These are phyloP conservation scores for Luzula sylvatica DNA, from an alignment of 176 grass and related monocot genomes.

Conservation along the genomic window DNA sequence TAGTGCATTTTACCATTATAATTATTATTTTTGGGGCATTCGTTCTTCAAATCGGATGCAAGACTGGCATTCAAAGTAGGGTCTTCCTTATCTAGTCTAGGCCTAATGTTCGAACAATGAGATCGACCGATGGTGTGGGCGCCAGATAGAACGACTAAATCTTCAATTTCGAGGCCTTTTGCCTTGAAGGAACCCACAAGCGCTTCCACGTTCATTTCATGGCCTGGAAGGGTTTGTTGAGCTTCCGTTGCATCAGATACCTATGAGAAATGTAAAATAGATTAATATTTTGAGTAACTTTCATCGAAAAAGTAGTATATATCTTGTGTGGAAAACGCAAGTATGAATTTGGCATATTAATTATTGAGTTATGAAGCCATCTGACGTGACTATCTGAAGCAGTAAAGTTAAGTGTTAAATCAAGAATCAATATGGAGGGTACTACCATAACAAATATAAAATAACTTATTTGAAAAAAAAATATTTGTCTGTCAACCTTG, in stretches of 20 bases:
- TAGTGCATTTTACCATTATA: no score
- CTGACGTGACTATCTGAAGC: no score
- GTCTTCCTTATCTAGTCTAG: constrained; percentile 34
- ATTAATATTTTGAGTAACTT: no score
- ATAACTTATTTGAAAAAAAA: not conserved
- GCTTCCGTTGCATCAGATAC: constrained; percentile 22
- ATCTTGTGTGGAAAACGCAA: no score
- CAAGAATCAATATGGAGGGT: no score
- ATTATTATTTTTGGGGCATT: constrained; percentile 30
- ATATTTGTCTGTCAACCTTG: no score
- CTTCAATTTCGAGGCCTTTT: constrained; percentile 35
- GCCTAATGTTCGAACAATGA: constrained; percentile 35
- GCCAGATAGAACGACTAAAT: constrained; percentile 63
- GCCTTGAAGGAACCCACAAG: constrained; percentile 27
- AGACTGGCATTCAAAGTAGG: constrained; percentile 16
- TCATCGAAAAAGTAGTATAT: no score
- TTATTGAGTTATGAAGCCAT: no score
- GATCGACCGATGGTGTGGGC: constrained; percentile 55
- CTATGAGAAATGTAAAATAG: no score
- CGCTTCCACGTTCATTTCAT: constrained; percentile 22
- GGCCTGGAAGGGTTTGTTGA: constrained; percentile 35
- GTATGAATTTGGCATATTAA: no score
- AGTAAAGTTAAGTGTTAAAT: no score
- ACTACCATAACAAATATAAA: constrained; percentile 18
- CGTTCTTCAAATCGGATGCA: constrained; percentile 27